phyloP scores from a whole-genome alignment of 163 green algal species.

The Scenedesmus sp. region DNA sequence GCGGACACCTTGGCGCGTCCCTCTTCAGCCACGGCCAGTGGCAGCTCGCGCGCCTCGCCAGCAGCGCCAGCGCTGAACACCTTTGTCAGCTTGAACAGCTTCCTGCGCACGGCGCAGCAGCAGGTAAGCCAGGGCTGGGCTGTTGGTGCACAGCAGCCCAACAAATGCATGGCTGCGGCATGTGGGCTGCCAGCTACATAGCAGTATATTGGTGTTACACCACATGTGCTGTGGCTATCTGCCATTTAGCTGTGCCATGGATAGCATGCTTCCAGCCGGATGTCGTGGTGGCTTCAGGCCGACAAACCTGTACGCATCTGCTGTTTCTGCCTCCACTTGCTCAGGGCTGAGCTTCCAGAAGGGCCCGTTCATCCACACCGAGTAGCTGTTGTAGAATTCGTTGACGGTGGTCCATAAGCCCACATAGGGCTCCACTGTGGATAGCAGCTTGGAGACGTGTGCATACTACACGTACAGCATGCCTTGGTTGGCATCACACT shows the following conservation, averaged over 20 bases:
- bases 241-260: too few species aligned
- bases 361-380: conserved; percentile 81
- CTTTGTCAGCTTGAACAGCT: conserved; percentile 87
- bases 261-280: too few species aligned
- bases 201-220: too few species aligned
- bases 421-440: conserved; percentile 80
- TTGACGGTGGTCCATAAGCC: conserved; percentile 81
- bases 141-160: not conserved
- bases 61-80: conserved; percentile 64
- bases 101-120: conserved; percentile 54
- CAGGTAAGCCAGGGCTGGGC: not conserved
- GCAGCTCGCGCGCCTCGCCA: conserved; percentile 46
- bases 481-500: not conserved
- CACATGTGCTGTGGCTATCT: too few species aligned
- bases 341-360: conserved; percentile 86
- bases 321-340: conserved; percentile 78
- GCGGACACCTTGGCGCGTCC: conserved; percentile 72
- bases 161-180: too few species aligned
- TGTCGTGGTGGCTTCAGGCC: too few species aligned
- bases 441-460: conserved; percentile 70
- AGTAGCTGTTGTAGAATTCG: conserved; percentile 83
- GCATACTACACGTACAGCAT: conserved; percentile 34
- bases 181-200: too few species aligned
- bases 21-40: conserved; percentile 60
- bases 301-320: conserved; percentile 69